These are phyloP conservation scores for Russula emetica DNA, from an alignment of 768 basidiomycete genomes.

Conservation along the genomic window DNA sequence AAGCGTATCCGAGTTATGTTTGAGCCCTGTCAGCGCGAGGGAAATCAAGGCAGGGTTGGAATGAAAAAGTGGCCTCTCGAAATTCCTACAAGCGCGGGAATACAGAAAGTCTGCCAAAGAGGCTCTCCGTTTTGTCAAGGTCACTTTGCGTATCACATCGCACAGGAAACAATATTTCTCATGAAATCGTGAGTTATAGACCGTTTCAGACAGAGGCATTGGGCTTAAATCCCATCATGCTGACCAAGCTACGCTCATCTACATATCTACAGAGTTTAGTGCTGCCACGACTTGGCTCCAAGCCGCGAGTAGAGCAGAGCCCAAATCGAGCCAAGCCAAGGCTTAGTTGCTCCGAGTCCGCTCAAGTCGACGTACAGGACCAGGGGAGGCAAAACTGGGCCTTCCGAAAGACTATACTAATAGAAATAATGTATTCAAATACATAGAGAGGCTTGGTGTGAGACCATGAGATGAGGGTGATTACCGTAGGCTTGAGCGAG, in stretches of 20 bases:
- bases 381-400: too few relatives aligned
- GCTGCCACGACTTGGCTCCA: too few relatives aligned
- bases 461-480: too few relatives aligned
- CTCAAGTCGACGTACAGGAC: too few relatives aligned
- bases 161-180: background rate
- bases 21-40: background rate
- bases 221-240: background rate
- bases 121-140: slow-evolving; percentile 5
- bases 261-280: too few relatives aligned
- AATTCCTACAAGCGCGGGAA: slow-evolving; percentile 12
- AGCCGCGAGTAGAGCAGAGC: too few relatives aligned
- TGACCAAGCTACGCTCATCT: background rate
- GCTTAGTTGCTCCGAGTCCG: too few relatives aligned
- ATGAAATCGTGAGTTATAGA: background rate
- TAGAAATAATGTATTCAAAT: too few relatives aligned
- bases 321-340: too few relatives aligned
- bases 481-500: too few relatives aligned
- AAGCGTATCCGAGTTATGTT: background rate
- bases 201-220: background rate
- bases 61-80: background rate
- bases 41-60: slow-evolving; percentile 6
- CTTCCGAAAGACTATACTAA: too few relatives aligned
- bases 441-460: too few relatives aligned
- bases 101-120: slow-evolving; percentile 4
- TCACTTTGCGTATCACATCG: background rate